Evolutionary conservation across 2,329 filamentous ascomycete species (phyloP).

Genomic region (Beauveria sp.): DNA sequence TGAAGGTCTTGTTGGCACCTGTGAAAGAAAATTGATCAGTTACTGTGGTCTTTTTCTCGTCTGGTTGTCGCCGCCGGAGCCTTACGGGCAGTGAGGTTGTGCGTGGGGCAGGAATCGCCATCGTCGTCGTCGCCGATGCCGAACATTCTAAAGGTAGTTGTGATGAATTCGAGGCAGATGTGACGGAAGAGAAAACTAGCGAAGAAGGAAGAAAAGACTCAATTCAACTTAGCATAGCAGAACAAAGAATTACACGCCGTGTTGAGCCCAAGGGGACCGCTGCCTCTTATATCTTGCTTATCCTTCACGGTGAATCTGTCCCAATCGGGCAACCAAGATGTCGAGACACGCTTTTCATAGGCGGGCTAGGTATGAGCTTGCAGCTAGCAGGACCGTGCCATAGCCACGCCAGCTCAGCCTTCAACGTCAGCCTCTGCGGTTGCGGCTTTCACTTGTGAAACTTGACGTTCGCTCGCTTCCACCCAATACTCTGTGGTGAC

Average conservation of each 20-base stretch:
- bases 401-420: not conserved
- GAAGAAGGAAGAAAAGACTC: not conserved
- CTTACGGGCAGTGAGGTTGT: slow-evolving; percentile 10
- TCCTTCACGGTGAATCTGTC: not conserved
- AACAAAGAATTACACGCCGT: not conserved
- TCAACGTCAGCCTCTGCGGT: not conserved
- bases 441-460: slow-evolving; percentile 4
- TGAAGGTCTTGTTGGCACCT: slow-evolving; percentile 8
- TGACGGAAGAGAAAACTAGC: not conserved
- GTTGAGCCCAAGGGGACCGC: not conserved
- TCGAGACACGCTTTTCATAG: not conserved
- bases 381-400: not conserved
- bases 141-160: slow-evolving; percentile 1
- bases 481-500: not conserved
- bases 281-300: slow-evolving; percentile 3
- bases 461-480: not conserved
- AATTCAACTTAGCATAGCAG: not conserved
- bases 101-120: slow-evolving; percentile 2
- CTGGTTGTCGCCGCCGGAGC: not conserved
- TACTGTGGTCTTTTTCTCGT: not conserved
- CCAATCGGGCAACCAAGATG: slow-evolving; percentile 8
- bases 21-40: not conserved
- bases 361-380: not conserved
- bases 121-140: slow-evolving; percentile 11
- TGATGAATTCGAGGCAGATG: not conserved